Base-by-base conservation (phyloP, 1,284 basidiomycete genomes). In the Cutaneotrichosporon spelunceum region DNA sequence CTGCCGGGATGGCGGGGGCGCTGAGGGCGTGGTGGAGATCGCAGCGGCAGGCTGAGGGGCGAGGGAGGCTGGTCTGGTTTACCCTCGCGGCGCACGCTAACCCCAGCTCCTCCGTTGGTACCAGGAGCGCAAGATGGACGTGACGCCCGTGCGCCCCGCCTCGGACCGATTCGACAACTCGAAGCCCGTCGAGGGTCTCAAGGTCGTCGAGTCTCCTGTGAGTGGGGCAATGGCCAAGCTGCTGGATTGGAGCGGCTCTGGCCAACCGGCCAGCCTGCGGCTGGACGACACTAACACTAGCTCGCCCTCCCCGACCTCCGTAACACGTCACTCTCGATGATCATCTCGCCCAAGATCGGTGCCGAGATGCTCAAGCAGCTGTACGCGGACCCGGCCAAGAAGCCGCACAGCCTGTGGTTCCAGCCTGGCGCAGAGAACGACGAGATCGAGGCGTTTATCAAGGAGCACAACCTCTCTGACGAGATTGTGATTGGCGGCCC, bases 351-450 rank as follows among this genome's bases (percentile, higher is more conserved):
- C 24, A 85, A 85, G 78, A 86, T 87, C 39, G 71, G 69, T 24
- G 56, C 74, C 21, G 48, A 57, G 4, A 68, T 78, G 56, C 70
- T 78, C 48, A 53, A 76, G 68, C 58, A 62, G 26, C 61, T 72
- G 26, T 74, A 90, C 87, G 49, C 59, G 16, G 80, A 80, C 26
- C 68, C 89, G 55, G 78, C 90, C 66, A 80, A 87, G 26, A 78
- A 80, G 33, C 80, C 91, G 11, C 86, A 86, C 19, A 82, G 85
- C 1, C 81, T 92, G 52, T 93, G 91, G 91, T 83, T 93, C 44
- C 91, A 93, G 76, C 91, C 91, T 14, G 90, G 90, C 26, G 88
- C 90, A 11, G 86, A 88, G 67, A 86, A 89, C 70, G 83, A 78
- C 44, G 75, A 75, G 7, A 85, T 87, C 53, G 74, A 74, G 42